Evolutionary conservation across 352 stramenopile species (phyloP).

Genomic region (Phytophthora agathidicida): DNA sequence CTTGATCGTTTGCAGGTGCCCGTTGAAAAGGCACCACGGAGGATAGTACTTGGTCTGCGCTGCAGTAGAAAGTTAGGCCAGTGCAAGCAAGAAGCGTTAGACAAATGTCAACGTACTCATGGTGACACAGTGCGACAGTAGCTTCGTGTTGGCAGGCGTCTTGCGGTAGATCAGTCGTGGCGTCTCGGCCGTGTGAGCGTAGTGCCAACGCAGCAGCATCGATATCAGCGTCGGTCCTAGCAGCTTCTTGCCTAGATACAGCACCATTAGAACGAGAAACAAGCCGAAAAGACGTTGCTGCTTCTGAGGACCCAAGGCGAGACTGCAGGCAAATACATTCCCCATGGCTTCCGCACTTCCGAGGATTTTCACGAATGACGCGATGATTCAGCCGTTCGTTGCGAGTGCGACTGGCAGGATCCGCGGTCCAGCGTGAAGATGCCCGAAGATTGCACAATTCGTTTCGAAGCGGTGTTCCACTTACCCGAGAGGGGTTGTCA

Average conservation of each 20-base stretch:
- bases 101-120: conserved; percentile 44
- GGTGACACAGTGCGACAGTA: conserved; percentile 45
- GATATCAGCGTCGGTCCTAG: conserved; percentile 18
- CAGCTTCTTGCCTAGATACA: conserved; percentile 30
- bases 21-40: conserved; percentile 55
- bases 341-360: conserved; percentile 20
- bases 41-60: conserved; percentile 59
- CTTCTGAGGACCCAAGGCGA: not conserved
- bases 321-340: conserved; percentile 9
- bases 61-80: conserved; percentile 8
- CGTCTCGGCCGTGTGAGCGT: conserved; percentile 29
- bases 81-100: not conserved
- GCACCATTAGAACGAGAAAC: conserved; percentile 3
- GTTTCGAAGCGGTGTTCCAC: not conserved
- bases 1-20: conserved; percentile 60
- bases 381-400: not conserved
- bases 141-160: conserved; percentile 38
- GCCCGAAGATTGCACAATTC: not conserved
- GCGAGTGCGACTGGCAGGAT: conserved; percentile 10
- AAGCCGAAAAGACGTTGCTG: conserved; percentile 9
- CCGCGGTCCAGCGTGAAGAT: conserved; percentile 3
- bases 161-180: conserved; percentile 50
- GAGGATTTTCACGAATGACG: conserved; percentile 20
- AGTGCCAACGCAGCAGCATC: conserved; percentile 37
- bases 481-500: too few relatives aligned